phyloP scores from a whole-genome alignment of 2,329 filamentous ascomycete genomes.

The Thelonectria rubi region DNA sequence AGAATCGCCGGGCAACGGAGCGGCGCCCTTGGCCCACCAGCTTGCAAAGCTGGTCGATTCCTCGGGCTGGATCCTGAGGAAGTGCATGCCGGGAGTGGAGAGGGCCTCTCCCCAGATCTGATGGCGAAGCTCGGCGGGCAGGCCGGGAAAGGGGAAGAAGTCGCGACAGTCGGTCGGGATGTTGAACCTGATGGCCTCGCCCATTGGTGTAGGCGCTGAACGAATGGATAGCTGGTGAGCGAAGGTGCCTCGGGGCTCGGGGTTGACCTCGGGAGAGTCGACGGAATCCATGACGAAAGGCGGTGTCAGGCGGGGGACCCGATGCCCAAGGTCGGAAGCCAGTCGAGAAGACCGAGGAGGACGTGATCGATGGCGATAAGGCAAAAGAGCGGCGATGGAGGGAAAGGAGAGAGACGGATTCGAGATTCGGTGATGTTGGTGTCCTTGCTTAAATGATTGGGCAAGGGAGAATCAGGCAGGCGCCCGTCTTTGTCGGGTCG shows the following conservation, averaged over 20 bases:
- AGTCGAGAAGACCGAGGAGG: background rate
- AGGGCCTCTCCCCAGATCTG: slow-evolving; percentile 48
- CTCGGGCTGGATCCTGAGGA: slow-evolving; percentile 43
- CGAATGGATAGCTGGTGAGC: background rate
- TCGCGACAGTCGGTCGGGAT: slow-evolving; percentile 44
- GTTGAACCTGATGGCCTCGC: slow-evolving; percentile 42
- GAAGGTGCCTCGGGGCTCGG: background rate
- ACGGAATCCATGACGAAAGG: slow-evolving; percentile 15
- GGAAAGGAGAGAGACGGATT: slow-evolving; percentile 9
- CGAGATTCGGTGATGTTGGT: background rate
- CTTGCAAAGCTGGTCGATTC: slow-evolving; percentile 30
- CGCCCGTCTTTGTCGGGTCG: slow-evolving; percentile 15
- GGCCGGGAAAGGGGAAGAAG: slow-evolving; percentile 45
- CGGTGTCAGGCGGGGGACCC: background rate
- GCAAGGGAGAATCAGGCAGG: slow-evolving; percentile 21
- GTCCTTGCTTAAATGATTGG: slow-evolving; percentile 4
- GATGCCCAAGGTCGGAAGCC: slow-evolving; percentile 6
- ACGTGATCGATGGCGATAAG: background rate
- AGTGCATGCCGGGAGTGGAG: slow-evolving; percentile 48
- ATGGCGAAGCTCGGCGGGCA: slow-evolving; percentile 49
- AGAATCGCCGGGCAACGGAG: slow-evolving; percentile 2
- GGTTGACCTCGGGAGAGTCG: slow-evolving; percentile 11
- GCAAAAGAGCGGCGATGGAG: background rate
- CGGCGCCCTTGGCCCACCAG: slow-evolving; percentile 36
- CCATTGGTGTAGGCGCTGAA: background rate